A percentile compares a stretch with the other conserved stretches of the same genome.
Conservation (phyloP, 768 basidiomycete genomes). For the Pisolithus sp. region DNA sequence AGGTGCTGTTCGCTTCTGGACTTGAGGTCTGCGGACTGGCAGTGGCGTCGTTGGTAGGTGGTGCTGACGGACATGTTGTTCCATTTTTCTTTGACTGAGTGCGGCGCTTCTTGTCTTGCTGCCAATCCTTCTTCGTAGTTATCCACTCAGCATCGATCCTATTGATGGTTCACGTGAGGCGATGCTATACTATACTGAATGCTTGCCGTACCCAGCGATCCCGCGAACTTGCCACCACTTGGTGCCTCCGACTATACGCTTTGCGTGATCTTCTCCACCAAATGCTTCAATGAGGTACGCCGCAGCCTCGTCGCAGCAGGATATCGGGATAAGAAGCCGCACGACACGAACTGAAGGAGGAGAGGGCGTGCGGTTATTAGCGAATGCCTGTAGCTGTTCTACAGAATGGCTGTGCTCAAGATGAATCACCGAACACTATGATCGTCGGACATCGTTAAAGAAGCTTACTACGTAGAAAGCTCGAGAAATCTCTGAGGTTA, state of each 20-base stretch:
- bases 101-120: slow-evolving; percentile 52
- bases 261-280: slow-evolving; percentile 73
- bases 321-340: slow-evolving; percentile 64
- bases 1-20: slow-evolving; percentile 31
- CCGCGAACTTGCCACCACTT: slow-evolving; percentile 99
- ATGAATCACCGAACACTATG: neutral
- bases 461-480: slow-evolving; percentile 56
- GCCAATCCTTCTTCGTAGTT: slow-evolving; percentile 77
- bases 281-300: slow-evolving; percentile 65
- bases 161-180: slow-evolving; percentile 8
- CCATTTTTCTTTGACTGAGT: slow-evolving; percentile 32
- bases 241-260: slow-evolving; percentile 73
- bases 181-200: slow-evolving; percentile 8
- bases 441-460: neutral
- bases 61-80: neutral
- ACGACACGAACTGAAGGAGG: slow-evolving; percentile 80
- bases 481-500: slow-evolving; percentile 61
- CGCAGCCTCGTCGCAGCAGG: slow-evolving; percentile 72
- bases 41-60: slow-evolving; percentile 12
- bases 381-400: slow-evolving; percentile 74
- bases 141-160: slow-evolving; percentile 89
- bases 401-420: slow-evolving; percentile 59
- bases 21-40: slow-evolving; percentile 12
- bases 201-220: slow-evolving; percentile 55
- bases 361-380: slow-evolving; percentile 75